Percentiles rank a stretch among this genome's conserved stretches.
phyloP scores from a whole-genome alignment of 116 monocot species.

The Papilionanthe hybrid region DNA sequence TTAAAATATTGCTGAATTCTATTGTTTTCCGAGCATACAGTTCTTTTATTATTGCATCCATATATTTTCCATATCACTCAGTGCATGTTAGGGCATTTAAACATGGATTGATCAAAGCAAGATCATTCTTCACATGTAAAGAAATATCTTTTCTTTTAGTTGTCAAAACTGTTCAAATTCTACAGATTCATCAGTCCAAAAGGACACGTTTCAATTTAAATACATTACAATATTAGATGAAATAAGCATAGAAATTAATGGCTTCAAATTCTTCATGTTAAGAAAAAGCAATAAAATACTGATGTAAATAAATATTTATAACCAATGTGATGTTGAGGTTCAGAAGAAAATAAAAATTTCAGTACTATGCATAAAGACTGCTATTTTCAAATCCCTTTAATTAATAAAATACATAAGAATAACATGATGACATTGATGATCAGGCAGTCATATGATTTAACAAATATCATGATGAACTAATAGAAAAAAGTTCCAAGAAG shows the following conservation, averaged over 20 bases:
- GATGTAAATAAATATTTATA: no score
- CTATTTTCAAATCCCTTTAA: not conserved
- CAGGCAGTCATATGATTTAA: not conserved
- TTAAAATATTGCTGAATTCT: constrained; percentile 1
- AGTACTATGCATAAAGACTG: not conserved
- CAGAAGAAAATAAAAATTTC: not conserved
- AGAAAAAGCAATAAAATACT: not conserved
- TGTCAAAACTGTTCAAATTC: not conserved
- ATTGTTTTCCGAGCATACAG: not conserved
- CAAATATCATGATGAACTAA: constrained; percentile 3
- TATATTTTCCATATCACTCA: not conserved
- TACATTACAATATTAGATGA: not conserved
- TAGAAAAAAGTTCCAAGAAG: not conserved
- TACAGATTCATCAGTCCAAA: not conserved
- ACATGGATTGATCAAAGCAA: not conserved
- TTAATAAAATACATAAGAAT: constrained; percentile 5
- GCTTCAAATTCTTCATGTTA: not conserved
- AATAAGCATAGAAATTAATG: not conserved
- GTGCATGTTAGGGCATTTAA: not conserved
- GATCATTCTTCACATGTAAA: not conserved
- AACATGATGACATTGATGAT: constrained; percentile 1
- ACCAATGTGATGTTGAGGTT: not conserved
- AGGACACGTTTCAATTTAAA: not conserved
- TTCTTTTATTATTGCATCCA: not conserved
- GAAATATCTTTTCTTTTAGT: not conserved